These are phyloP conservation scores for Waitea zeae DNA, from an alignment of 1,284 basidiomycete genomes.

Conservation along the genomic window DNA sequence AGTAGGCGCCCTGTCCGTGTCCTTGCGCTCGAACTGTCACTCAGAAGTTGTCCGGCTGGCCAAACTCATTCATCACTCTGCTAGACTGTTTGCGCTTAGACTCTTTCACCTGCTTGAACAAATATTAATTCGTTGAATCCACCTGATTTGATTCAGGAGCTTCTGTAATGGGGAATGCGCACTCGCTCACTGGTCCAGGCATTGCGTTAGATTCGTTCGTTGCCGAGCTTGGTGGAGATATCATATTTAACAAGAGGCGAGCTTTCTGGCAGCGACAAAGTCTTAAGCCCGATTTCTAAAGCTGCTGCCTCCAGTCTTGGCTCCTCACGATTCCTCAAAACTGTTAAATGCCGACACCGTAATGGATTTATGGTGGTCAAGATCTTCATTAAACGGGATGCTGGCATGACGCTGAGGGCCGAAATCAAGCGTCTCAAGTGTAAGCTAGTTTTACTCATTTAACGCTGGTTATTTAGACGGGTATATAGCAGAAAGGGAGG, in stretches of 20 bases:
- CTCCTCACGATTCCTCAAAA: slow-evolving; percentile 90
- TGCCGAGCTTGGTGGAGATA: slow-evolving; percentile 69
- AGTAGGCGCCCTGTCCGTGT: no score
- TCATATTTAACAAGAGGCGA: slow-evolving; percentile 84
- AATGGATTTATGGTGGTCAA: slow-evolving; percentile 63
- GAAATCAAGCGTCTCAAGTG: slow-evolving; percentile 51
- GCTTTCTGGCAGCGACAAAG: slow-evolving; percentile 8
- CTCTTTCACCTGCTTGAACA: no score
- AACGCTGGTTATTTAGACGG: no score
- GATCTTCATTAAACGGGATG: slow-evolving; percentile 69
- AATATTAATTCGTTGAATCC: no score
- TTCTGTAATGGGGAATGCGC: slow-evolving; percentile 68
- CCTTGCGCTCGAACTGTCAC: no score
- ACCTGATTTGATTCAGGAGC: no score
- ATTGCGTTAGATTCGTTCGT: slow-evolving; percentile 83
- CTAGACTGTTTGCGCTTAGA: no score
- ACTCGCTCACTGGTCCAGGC: slow-evolving; percentile 50
- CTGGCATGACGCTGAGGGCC: slow-evolving; percentile 38
- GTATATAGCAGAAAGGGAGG: slow-evolving; percentile 65
- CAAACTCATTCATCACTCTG: no score
- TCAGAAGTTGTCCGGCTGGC: no score
- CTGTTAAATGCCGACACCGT: slow-evolving; percentile 62
- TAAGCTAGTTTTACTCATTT: slow-evolving; percentile 14
- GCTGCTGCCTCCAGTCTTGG: slow-evolving; percentile 57
- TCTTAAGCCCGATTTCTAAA: not conserved